Evolutionary conservation across 2,329 filamentous ascomycete species (phyloP), one percentile per base, ranked within the genome.

Genomic region (Leptographium flavum): DNA sequence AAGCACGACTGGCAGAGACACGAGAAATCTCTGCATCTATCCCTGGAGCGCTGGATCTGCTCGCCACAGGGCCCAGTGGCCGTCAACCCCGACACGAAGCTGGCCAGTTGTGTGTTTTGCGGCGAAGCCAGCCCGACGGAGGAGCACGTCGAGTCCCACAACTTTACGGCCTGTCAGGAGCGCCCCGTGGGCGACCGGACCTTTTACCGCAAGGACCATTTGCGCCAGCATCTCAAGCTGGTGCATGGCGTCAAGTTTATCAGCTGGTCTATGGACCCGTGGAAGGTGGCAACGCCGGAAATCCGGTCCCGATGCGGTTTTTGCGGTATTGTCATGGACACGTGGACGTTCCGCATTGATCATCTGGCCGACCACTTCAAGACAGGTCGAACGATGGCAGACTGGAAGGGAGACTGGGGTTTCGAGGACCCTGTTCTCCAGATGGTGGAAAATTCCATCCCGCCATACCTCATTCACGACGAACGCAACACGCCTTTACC

Each of bases 1-100:
- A 81, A 81, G 57, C 75, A 81, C 54, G 77, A 81, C 58, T 81
- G 77, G 77, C 76, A 80, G 54, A 67, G 81, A 47, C 81, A 85
- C 57, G 81, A 86, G 55, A 81, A 81, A 52, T 79, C 76, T 42
- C 64, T 78, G 51, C 81, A 74, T 57, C 61, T 74, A 53, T 84
- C 74, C 7, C 72, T 81, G 0, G 77, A 76, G 62, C 69, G 69
- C 46, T 85, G 71, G 81, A 74, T 78, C 48, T 84, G 73, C 55
- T 70, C 71, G 4, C 76, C 75, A 38, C 68, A 74, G 38, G 76
- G 76, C 1, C 63, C 73, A 15, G 66, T 62, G 6, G 69, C 70
- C 5, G 59, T 78, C 31, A 73, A 80, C 46, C 69, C 75, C 2
- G 71, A 77, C 2, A 78, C 70, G n/a, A 74, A 76, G 25, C 61